Conservation (phyloP, 1,284 basidiomycete species). For the Filobasidium uniguttulatum region DNA sequence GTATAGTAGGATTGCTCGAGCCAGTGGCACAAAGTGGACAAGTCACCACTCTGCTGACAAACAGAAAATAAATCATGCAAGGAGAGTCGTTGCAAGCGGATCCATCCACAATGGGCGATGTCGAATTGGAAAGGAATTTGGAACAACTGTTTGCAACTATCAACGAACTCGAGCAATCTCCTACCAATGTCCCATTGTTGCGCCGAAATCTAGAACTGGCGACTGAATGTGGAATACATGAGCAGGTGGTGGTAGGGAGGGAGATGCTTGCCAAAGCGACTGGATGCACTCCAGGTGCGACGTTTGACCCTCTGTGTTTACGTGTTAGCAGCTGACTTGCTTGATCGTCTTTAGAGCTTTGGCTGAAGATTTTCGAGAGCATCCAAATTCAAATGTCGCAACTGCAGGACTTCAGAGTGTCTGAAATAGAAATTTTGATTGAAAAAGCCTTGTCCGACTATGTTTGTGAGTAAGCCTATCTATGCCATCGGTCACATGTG, state of each 20-base stretch:
- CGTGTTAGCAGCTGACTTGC: neutral
- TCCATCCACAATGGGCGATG: too few species aligned
- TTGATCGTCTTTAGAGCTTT: constrained; percentile 1
- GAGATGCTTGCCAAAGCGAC: constrained; percentile 9
- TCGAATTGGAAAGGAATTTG: neutral
- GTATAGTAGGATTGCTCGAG: too few species aligned
- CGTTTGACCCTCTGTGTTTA: neutral
- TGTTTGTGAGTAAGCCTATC: constrained; percentile 6
- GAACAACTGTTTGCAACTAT: neutral
- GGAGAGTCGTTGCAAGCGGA: too few species aligned
- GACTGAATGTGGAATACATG: constrained; percentile 5
- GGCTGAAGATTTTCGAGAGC: constrained; percentile 6
- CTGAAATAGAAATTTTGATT: neutral
- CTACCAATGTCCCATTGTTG: constrained; percentile 10
- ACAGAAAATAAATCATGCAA: too few species aligned
- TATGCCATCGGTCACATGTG: too few species aligned
- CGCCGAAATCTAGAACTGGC: constrained; percentile 5
- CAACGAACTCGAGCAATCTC: constrained; percentile 1
- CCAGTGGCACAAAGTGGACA: too few species aligned
- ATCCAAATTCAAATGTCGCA: neutral
- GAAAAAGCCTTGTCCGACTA: constrained; percentile 8
- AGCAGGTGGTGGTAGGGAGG: constrained; percentile 9
- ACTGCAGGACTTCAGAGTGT: neutral
- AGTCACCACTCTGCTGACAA: too few species aligned
- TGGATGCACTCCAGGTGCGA: constrained; percentile 7